These are phyloP conservation scores for Neurospora intermedia DNA, from an alignment of 495 filamentous ascomycete genomes.

Conservation along the genomic window DNA sequence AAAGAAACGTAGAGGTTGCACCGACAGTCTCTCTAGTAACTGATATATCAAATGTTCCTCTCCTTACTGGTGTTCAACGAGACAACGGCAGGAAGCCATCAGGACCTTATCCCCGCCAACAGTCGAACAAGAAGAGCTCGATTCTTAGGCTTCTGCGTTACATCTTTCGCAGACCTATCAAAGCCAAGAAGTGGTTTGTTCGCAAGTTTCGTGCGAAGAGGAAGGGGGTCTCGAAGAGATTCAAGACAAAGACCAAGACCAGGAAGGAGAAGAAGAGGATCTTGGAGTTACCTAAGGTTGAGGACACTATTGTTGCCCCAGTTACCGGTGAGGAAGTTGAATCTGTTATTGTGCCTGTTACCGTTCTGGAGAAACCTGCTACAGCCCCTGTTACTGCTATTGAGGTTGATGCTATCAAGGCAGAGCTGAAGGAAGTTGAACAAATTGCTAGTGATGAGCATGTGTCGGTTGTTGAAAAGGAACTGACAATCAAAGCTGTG, in stretches of 20 bases:
- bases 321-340: background rate
- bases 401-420: background rate
- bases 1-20: background rate
- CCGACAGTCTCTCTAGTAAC: background rate
- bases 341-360: background rate
- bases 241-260: background rate
- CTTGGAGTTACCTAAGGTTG: background rate
- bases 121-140: background rate
- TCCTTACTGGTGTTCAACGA: background rate
- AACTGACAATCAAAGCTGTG: background rate
- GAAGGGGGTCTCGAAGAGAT: slow-evolving; percentile 12
- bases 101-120: background rate
- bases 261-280: background rate
- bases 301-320: background rate
- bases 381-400: background rate
- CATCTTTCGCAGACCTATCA: background rate
- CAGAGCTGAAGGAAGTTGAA: background rate
- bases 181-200: slow-evolving; percentile 17
- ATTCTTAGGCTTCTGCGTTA: background rate
- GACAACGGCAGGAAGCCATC: background rate
- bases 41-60: background rate
- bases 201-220: slow-evolving; percentile 11
- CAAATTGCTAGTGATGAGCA: background rate
- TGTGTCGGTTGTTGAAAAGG: background rate
- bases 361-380: background rate